Conservation (phyloP, 2,329 filamentous ascomycete genomes). For the Fusarium gaditjirri region DNA sequence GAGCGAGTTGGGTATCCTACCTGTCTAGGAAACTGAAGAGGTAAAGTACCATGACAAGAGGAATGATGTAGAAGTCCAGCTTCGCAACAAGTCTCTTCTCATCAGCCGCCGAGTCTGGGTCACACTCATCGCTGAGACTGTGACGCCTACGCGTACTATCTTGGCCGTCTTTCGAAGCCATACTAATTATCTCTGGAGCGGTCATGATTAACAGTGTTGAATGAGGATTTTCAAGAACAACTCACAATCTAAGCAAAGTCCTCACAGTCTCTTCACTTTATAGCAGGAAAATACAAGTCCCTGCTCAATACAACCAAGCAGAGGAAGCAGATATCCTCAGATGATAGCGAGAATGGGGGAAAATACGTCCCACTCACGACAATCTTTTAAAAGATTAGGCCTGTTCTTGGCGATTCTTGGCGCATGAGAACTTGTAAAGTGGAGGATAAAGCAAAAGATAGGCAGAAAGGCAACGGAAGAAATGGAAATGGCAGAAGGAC, state of each 20-base stretch:
- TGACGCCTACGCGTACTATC: conserved; percentile 26
- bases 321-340: background rate
- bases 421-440: background rate
- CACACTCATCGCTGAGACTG: conserved; percentile 33
- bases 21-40: conserved; percentile 80
- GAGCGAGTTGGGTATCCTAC: conserved; percentile 51
- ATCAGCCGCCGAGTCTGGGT: conserved; percentile 29
- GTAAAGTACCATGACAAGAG: conserved; percentile 75
- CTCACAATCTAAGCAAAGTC: background rate
- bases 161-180: conserved; percentile 20
- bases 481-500: conserved; percentile 1
- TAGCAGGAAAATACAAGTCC: background rate
- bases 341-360: background rate
- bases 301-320: conserved; percentile 1
- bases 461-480: background rate
- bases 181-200: conserved; percentile 5
- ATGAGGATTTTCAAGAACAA: background rate
- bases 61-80: conserved; percentile 71
- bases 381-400: conserved; percentile 28
- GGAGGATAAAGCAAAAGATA: background rate
- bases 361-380: conserved; percentile 26
- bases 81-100: conserved; percentile 71
- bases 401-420: conserved; percentile 38
- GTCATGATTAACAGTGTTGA: background rate
- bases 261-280: background rate